Evolutionary conservation across 73 alveolate species (phyloP).

Genomic region (Blepharisma stoltei): DNA sequence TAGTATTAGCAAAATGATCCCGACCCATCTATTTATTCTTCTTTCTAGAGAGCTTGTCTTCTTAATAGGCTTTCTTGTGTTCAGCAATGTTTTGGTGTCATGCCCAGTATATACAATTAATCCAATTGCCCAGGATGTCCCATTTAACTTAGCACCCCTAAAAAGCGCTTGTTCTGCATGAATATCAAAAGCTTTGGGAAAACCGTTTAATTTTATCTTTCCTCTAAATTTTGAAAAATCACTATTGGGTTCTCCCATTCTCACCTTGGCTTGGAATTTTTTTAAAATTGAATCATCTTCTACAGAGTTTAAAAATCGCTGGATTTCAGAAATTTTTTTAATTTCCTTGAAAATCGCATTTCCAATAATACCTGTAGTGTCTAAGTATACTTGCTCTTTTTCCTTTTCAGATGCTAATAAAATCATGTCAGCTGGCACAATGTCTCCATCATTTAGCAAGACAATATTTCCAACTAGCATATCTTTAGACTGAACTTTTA

Average conservation of each 20-base stretch:
- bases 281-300: background rate
- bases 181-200: conserved; percentile 43
- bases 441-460: background rate
- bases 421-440: background rate
- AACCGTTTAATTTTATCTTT: conserved; percentile 41
- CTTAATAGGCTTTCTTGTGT: conserved; percentile 33
- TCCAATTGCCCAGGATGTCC: conserved; percentile 15
- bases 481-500: background rate
- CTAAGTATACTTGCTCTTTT: conserved; percentile 72
- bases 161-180: conserved; percentile 54
- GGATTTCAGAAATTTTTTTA: background rate
- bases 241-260: conserved; percentile 54
- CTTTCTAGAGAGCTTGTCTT: background rate
- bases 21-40: background rate
- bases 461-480: background rate
- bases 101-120: conserved; percentile 51
- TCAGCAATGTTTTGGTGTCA: conserved; percentile 74
- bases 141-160: conserved; percentile 62
- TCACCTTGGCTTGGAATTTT: background rate
- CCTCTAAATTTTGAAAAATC: conserved; percentile 57
- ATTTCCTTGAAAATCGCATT: background rate
- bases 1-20: background rate
- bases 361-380: background rate
- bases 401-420: background rate
- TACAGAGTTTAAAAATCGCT: background rate